Evolutionary conservation across 306 rosid species (phyloP).

Genomic region (Dryas drummondii): DNA sequence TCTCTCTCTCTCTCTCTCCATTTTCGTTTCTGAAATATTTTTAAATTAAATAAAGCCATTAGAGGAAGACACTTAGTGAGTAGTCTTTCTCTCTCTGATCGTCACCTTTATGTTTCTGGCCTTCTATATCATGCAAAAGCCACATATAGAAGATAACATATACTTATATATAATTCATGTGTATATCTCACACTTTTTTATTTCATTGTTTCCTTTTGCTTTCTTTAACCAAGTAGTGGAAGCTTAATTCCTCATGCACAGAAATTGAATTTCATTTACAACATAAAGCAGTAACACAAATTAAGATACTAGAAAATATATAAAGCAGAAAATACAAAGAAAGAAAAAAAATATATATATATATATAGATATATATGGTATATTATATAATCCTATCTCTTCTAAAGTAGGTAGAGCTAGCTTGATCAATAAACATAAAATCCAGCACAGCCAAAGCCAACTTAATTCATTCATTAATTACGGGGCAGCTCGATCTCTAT

Average conservation of each 20-base stretch:
- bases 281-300: conserved; percentile 17
- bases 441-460: conserved; percentile 17
- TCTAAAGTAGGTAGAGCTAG: conserved; percentile 23
- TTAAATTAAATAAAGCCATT: background rate
- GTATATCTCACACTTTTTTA: conserved; percentile 6
- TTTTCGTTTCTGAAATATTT: background rate
- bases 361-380: too few relatives aligned
- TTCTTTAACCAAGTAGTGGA: conserved; percentile 29
- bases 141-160: background rate
- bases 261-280: conserved; percentile 44
- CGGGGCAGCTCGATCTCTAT: background rate
- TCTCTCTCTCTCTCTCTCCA: background rate
- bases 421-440: conserved; percentile 9
- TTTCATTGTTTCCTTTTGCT: conserved; percentile 16
- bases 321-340: background rate
- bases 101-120: background rate
- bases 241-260: conserved; percentile 30
- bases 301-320: background rate
- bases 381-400: conserved; percentile 21
- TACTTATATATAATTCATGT: conserved; percentile 5
- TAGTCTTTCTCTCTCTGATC: conserved; percentile 4
- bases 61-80: background rate
- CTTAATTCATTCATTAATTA: background rate
- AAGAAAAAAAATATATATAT: conserved; percentile 6
- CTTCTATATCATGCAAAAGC: conserved; percentile 13